Base-by-base conservation (phyloP, 805 yeast genomes). In the Nakazawaea ernobii region DNA sequence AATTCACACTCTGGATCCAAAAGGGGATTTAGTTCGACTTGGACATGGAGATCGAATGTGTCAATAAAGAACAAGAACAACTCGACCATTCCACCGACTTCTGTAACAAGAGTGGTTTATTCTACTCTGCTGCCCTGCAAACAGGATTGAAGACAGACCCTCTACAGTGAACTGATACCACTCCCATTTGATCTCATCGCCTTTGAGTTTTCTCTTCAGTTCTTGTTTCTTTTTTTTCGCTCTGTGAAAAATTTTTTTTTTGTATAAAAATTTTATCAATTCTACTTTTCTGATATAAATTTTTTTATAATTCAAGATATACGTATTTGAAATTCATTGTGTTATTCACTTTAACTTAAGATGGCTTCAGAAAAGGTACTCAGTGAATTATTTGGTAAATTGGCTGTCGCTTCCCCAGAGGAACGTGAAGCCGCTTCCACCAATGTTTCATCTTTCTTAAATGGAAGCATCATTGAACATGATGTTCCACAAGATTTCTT, bases 391-490 rank as follows among this genome's bases (percentile, higher is more conserved):
- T 88, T 94, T 77, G 78, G 84, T 74, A 89, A 89, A 79, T 81
- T 94, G 66, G 73, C 92, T 67, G 88, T 94, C 69, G 96, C 98
- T 63, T 66, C 86, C 59, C 70, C 83, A 50, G 97, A 89, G 63
- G 84, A 82, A 67, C 82, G 91, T 70, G 82, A 80, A 53, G 82
- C 79, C 66, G 91, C 95, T 68, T 94, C 97, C 65, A 69, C 85
- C 62, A 88, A 87, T 68, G 87, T 94, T 62, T 81, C 98, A 57
- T 79, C 94, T 54, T 91, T 94, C 79, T 80, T 94, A 72, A 92
- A 92, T 75, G 95, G 97, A 59, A 87, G 92, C 66, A 90, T 91
- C 74, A 91, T 92, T 69, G 99, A 94, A 78, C 98, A 94, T 73
- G 98, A 92, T 74, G 94, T 90, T 58, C 98, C 99, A 63, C 83